phyloP scores from a whole-genome alignment of 768 basidiomycete genomes.

The Hygrophoropsis aurantiaca region DNA sequence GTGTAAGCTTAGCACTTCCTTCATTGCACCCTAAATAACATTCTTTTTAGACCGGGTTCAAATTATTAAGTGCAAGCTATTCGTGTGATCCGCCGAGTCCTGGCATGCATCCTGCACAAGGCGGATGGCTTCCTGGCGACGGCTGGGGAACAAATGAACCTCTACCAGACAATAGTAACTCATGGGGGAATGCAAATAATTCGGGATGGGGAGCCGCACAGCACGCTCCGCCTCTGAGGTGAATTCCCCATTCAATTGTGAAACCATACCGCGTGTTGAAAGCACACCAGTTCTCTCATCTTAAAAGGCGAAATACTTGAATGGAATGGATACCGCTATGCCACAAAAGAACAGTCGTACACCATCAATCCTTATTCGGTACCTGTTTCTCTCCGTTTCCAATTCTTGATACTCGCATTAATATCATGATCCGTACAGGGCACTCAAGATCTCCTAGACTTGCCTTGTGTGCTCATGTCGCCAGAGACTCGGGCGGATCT shows the following conservation, averaged over 20 bases:
- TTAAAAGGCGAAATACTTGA: background rate
- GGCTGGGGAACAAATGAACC: too few relatives aligned
- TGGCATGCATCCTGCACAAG: background rate
- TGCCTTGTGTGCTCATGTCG: slow-evolving; percentile 10
- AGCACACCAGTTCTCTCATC: background rate
- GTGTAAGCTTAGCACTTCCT: background rate
- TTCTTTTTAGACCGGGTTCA: background rate
- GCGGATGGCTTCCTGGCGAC: too few relatives aligned
- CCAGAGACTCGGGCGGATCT: slow-evolving; percentile 6
- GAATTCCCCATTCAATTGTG: too few relatives aligned
- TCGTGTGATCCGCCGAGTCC: background rate
- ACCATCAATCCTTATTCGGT: slow-evolving; percentile 7
- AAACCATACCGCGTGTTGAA: too few relatives aligned
- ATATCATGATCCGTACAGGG: slow-evolving; percentile 10
- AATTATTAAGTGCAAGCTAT: background rate
- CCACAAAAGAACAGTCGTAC: background rate
- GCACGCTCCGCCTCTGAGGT: too few relatives aligned
- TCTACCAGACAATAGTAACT: too few relatives aligned
- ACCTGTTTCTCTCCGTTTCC: background rate
- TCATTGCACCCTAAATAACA: background rate
- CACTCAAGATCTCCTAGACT: slow-evolving; percentile 1
- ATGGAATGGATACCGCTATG: slow-evolving; percentile 12
- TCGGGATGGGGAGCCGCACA: too few relatives aligned
- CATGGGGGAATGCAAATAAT: too few relatives aligned
- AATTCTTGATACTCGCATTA: background rate